Conservation (phyloP, 2,329 filamentous ascomycete species). For the Rhexocercosporidium sp. region DNA sequence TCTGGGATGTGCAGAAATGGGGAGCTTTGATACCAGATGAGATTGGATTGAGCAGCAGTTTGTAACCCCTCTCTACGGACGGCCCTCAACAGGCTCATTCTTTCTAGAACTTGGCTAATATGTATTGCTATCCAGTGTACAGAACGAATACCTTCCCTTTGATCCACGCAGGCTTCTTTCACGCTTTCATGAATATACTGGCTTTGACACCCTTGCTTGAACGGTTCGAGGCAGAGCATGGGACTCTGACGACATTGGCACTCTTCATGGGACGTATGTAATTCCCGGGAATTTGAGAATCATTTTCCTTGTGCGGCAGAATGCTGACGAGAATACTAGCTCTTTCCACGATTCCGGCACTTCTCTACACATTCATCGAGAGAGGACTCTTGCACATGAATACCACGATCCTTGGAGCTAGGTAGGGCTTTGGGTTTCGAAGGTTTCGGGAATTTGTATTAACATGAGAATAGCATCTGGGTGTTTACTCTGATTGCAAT, state of each 20-base stretch:
- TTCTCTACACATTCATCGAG: conserved; percentile 81
- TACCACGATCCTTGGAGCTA: conserved; percentile 79
- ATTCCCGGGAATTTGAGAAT: background rate
- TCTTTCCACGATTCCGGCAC: conserved; percentile 80
- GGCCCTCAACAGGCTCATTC: background rate
- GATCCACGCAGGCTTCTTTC: conserved; percentile 81
- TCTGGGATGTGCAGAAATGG: conserved; percentile 78
- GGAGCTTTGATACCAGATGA: conserved; percentile 79
- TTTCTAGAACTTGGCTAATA: conserved; percentile 12
- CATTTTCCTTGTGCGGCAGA: conserved; percentile 1
- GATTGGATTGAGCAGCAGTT: conserved; percentile 74
- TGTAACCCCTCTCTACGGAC: conserved; percentile 42
- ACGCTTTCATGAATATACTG: conserved; percentile 78
- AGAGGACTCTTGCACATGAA: conserved; percentile 73
- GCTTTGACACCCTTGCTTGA: conserved; percentile 88
- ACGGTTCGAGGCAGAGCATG: conserved; percentile 90
- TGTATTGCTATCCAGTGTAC: conserved; percentile 66
- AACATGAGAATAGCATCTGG: conserved; percentile 70
- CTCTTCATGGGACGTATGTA: conserved; percentile 89
- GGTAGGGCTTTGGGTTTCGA: conserved; percentile 57
- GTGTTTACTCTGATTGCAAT: conserved; percentile 85
- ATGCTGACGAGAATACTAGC: conserved; percentile 51
- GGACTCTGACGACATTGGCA: conserved; percentile 84
- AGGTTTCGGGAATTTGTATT: conserved; percentile 22
- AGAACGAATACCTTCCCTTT: conserved; percentile 91